These are phyloP conservation scores for Beta vulgaris DNA, from an alignment of 148 eudicot species.

Conservation along the genomic window DNA sequence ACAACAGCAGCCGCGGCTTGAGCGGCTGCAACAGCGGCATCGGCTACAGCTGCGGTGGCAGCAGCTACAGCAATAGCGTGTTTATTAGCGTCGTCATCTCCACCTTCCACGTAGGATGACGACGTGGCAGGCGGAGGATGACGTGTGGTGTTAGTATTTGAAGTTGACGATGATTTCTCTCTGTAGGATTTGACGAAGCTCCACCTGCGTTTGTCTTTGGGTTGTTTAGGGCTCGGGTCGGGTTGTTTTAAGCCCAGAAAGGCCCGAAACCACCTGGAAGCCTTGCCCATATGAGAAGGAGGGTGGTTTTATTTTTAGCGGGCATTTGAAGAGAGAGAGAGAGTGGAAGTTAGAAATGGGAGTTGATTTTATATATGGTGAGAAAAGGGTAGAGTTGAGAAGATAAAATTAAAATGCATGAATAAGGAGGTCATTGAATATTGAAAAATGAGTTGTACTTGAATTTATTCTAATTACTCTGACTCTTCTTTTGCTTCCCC, in stretches of 20 bases:
- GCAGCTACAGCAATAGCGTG: slow-evolving; percentile 67
- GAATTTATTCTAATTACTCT: background rate
- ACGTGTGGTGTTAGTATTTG: background rate
- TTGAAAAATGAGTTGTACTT: slow-evolving; percentile 1
- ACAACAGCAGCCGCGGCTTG: slow-evolving; percentile 51
- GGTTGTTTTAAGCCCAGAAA: slow-evolving; percentile 43
- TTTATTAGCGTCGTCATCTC: slow-evolving; percentile 31
- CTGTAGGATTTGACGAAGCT: slow-evolving; percentile 51
- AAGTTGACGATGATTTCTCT: slow-evolving; percentile 26
- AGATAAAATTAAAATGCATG: background rate
- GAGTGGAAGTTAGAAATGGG: background rate
- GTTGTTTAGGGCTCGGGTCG: slow-evolving; percentile 20
- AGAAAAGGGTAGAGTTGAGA: too few relatives aligned
- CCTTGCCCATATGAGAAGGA: slow-evolving; percentile 55
- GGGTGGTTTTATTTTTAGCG: too few relatives aligned
- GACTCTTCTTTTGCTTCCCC: background rate
- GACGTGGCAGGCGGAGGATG: slow-evolving; percentile 11
- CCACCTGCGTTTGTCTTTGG: slow-evolving; percentile 50
- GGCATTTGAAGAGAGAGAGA: slow-evolving; percentile 8
- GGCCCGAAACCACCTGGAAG: slow-evolving; percentile 54
- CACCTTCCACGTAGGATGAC: slow-evolving; percentile 4
- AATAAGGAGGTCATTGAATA: too few relatives aligned
- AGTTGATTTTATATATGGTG: too few relatives aligned
- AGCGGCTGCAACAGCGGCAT: slow-evolving; percentile 75
- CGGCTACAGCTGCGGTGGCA: slow-evolving; percentile 64